A percentile compares a stretch with the other conserved stretches of the same genome.
Evolutionary conservation across 176 grass and related monocot genomes (phyloP).

Genomic region (Puccinellia tenuiflora): DNA sequence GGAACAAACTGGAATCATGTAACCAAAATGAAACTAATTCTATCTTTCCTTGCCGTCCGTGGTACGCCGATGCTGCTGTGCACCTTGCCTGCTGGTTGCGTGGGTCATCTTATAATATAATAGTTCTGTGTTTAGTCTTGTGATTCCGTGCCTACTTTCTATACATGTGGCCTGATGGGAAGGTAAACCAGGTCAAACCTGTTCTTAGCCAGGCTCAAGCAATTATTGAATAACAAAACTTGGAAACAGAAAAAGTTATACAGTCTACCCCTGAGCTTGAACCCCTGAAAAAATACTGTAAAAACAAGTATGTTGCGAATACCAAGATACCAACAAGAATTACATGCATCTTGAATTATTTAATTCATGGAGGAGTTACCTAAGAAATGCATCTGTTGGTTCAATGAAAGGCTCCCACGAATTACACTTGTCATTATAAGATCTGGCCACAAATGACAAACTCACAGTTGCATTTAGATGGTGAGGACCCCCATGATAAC

Average conservation of each 20-base stretch:
- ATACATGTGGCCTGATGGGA: not conserved
- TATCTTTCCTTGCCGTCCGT: not conserved
- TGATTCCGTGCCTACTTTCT: not conserved
- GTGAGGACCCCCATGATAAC: constrained; percentile 68
- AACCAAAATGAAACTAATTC: not conserved
- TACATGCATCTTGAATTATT: constrained; percentile 8
- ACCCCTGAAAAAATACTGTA: not conserved
- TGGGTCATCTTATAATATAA: not conserved
- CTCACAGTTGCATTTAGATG: constrained; percentile 78
- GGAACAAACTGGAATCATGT: not conserved
- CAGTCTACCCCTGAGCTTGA: not conserved
- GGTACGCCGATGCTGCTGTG: not conserved
- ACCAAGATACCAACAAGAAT: constrained; percentile 10
- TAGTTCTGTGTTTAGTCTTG: not conserved
- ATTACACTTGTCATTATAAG: constrained; percentile 90
- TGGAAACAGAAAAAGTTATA: constrained; percentile 1
- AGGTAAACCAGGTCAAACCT: constrained; percentile 10
- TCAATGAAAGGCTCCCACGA: constrained; percentile 95
- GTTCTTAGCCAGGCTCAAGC: not conserved
- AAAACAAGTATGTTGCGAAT: not conserved
- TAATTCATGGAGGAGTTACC: constrained; percentile 38
- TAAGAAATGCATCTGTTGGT: constrained; percentile 92
- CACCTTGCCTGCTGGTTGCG: not conserved
- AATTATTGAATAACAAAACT: constrained; percentile 14
- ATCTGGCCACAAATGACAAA: constrained; percentile 75